Conservation (phyloP, 176 grass and related monocot species). For the Alloteropsis semialata region DNA sequence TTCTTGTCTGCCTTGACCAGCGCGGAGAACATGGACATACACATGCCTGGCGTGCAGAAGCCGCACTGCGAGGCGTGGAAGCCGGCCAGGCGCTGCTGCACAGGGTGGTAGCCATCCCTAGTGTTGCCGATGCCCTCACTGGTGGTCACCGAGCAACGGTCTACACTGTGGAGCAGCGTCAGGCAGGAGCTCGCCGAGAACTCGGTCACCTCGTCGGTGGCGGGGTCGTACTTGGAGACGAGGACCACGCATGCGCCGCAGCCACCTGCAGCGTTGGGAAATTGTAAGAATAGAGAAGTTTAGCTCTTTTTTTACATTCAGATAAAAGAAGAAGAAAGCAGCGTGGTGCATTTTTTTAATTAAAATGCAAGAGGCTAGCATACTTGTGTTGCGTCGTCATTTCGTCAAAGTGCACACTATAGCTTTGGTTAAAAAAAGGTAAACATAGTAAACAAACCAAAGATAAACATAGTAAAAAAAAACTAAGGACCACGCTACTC, state of each 20-base stretch:
- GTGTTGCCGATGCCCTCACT: conserved; percentile 79
- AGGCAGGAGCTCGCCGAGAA: conserved; percentile 74
- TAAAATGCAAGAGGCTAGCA: background rate
- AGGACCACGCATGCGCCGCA: conserved; percentile 90
- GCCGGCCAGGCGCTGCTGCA: conserved; percentile 63
- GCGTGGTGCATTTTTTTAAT: background rate
- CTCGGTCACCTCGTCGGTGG: conserved; percentile 52
- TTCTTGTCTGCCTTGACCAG: conserved; percentile 67
- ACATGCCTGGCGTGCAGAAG: conserved; percentile 93
- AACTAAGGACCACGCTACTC: too few relatives aligned
- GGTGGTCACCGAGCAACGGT: conserved; percentile 72
- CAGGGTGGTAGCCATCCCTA: conserved; percentile 69
- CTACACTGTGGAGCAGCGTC: conserved; percentile 59
- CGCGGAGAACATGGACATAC: conserved; percentile 81
- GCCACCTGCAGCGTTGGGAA: conserved; percentile 42
- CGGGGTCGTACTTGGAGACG: conserved; percentile 61
- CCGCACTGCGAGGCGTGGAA: conserved; percentile 96
- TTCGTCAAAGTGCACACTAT: background rate
- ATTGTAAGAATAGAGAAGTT: background rate
- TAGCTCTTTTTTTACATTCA: background rate
- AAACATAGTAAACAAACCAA: too few relatives aligned
- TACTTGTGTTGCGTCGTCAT: background rate
- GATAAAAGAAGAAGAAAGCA: background rate
- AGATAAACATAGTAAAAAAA: too few relatives aligned
- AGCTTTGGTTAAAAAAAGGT: background rate